phyloP scores from a whole-genome alignment of 2,329 filamentous ascomycete genomes.

The Colletotrichum tropicale region DNA sequence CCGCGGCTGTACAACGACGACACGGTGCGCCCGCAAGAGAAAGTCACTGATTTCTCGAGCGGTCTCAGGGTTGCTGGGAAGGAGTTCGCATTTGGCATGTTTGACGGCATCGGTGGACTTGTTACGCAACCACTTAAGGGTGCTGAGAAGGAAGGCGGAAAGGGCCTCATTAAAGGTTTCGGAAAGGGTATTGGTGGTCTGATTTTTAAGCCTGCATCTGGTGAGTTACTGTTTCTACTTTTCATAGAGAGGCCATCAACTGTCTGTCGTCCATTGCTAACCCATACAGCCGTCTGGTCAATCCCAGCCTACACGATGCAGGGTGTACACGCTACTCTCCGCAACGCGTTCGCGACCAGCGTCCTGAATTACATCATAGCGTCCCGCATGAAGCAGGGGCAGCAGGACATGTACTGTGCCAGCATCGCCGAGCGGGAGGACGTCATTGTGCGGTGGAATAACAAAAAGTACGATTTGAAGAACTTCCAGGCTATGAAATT shows the following conservation, averaged over 20 bases:
- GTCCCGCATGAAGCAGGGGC: constrained; percentile 77
- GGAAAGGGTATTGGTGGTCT: constrained; percentile 85
- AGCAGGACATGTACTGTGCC: constrained; percentile 63
- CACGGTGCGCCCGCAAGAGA: constrained; percentile 77
- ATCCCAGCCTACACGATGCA: constrained; percentile 84
- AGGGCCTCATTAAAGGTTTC: constrained; percentile 77
- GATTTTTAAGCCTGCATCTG: constrained; percentile 81
- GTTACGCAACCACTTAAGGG: constrained; percentile 77
- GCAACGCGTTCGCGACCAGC: constrained; percentile 71
- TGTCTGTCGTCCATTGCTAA: background rate
- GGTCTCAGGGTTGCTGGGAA: constrained; percentile 80
- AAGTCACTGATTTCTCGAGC: constrained; percentile 77
- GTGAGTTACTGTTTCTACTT: constrained; percentile 42
- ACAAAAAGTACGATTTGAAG: constrained; percentile 63
- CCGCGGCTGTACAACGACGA: constrained; percentile 86
- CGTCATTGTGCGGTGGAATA: constrained; percentile 70
- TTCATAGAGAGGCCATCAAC: background rate
- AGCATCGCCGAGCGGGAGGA: constrained; percentile 64
- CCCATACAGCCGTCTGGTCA: constrained; percentile 61
- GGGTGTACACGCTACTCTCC: constrained; percentile 79
- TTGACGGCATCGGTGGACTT: constrained; percentile 81
- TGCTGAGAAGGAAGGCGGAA: constrained; percentile 49
- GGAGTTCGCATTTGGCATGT: constrained; percentile 78
- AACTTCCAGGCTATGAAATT: constrained; percentile 60
- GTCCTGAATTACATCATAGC: constrained; percentile 82